These are phyloP conservation scores for Vitis labrusca DNA, from an alignment of 164 flowering plant species.

Conservation along the genomic window DNA sequence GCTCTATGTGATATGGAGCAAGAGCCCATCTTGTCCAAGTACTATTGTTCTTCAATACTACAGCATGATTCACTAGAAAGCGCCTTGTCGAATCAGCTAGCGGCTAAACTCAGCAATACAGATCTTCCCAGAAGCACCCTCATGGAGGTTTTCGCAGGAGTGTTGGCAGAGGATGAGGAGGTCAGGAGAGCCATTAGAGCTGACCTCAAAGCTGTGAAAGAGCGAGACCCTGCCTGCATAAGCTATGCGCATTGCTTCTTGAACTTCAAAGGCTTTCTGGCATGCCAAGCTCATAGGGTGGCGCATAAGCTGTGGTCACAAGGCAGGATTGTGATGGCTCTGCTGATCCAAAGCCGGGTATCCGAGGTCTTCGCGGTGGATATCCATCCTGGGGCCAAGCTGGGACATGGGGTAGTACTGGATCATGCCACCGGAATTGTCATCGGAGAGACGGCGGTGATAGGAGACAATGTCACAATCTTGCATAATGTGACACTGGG, in stretches of 20 bases:
- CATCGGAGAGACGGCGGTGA: constrained; percentile 74
- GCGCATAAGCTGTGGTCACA: constrained; percentile 69
- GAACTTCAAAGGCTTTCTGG: constrained; percentile 78
- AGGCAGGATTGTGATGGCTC: constrained; percentile 49
- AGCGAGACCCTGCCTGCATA: constrained; percentile 74
- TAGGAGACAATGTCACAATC: constrained; percentile 73
- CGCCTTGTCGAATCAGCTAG: constrained; percentile 52
- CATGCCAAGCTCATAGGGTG: constrained; percentile 64
- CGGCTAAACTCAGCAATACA: constrained; percentile 45
- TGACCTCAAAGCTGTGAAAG: constrained; percentile 59
- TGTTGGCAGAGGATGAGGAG: constrained; percentile 35
- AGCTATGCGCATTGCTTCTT: constrained; percentile 66
- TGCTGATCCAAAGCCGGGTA: constrained; percentile 62
- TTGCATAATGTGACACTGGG: constrained; percentile 78
- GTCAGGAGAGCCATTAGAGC: constrained; percentile 35
- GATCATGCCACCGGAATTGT: constrained; percentile 86
- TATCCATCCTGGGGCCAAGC: constrained; percentile 81
- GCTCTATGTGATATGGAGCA: constrained; percentile 44
- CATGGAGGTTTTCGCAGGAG: constrained; percentile 45
- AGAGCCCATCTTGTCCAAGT: constrained; percentile 61
- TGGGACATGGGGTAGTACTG: constrained; percentile 67
- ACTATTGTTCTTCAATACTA: constrained; percentile 46
- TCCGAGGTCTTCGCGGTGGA: constrained; percentile 73
- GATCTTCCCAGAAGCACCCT: constrained; percentile 41
- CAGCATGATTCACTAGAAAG: constrained; percentile 44